Evolutionary conservation across 257 asterid genomes (phyloP), one percentile per base, ranked within the genome.

Genomic region (Ilex aquifolium): DNA sequence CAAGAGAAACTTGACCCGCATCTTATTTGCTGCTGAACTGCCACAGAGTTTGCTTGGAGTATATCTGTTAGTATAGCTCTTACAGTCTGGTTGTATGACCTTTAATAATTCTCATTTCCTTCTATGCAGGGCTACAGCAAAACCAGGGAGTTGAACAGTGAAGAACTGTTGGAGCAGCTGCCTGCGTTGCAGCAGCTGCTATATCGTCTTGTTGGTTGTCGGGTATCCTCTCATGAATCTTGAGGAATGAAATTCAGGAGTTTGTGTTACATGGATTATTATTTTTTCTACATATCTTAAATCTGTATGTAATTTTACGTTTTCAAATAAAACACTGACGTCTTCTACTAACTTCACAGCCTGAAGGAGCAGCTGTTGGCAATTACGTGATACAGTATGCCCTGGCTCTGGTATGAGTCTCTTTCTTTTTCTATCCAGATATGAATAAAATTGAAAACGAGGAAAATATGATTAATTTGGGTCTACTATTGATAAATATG

Each of bases 151-250:
- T 75, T 93, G 86, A 83, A 72, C 70, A 81, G 90, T 70, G 96
- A 87, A 67, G 95, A 87, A 69, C 91, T 90, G 68, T 70, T 93
- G 64, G 97, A 93, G 31, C 99, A 87, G 60, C 74, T 93, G 77
- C 97, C 99, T 63, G 81, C 96, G 67, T 70, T 93, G 80, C 99
- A 93, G 78, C 95, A 93, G 80, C 77, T 90, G 78, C 80, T 90
- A 32, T 77, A 81, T 72, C 99, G 97, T 68, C 95, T 93, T 72
- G 74, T 87, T 62, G 97, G 96, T 63, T 93, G 99, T 62, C 96
- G 94, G 97, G 99, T 91, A 83, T 27, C 54, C 59, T 50, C 44
- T 49, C 2, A 65, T 42, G 36, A 64, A 67, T 55, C 70, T 72
- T 53, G 60, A 48, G 62, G 39, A 31, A n/a, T 2, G 53, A 64